These are phyloP conservation scores for Oldenlandia corymbosa DNA, from an alignment of 257 asterid species.

Conservation along the genomic window DNA sequence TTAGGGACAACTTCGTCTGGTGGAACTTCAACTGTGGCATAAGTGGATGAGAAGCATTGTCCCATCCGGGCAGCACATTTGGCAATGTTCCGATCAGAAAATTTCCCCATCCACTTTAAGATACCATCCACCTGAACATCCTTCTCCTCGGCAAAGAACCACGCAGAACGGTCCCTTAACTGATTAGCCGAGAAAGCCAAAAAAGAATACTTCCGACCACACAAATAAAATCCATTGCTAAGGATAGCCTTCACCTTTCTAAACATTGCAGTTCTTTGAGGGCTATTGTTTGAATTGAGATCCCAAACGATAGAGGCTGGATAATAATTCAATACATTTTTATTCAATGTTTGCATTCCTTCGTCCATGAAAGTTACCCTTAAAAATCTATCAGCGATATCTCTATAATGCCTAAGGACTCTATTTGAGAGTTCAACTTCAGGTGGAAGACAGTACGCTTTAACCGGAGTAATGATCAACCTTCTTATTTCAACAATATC, in stretches of 20 bases:
- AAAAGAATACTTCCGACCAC: constrained; percentile 70
- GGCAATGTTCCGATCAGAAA: constrained; percentile 54
- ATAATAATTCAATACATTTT: constrained; percentile 51
- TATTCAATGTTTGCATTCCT: constrained; percentile 66
- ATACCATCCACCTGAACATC: constrained; percentile 33
- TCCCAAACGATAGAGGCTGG: constrained; percentile 54
- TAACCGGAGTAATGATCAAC: constrained; percentile 65
- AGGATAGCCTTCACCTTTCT: constrained; percentile 56
- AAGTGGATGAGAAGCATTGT: constrained; percentile 91
- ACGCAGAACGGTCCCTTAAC: constrained; percentile 83
- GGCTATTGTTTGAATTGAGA: constrained; percentile 27
- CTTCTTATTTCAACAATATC: constrained; percentile 77
- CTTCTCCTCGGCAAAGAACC: constrained; percentile 82
- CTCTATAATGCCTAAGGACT: constrained; percentile 59
- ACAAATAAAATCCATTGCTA: constrained; percentile 52
- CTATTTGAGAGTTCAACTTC: constrained; percentile 77
- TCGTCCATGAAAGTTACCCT: constrained; percentile 94
- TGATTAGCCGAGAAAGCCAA: constrained; percentile 89
- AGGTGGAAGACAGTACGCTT: constrained; percentile 83
- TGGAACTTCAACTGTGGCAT: constrained; percentile 79
- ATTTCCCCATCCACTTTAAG: constrained; percentile 80
- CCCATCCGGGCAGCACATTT: constrained; percentile 97
- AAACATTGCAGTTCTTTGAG: constrained; percentile 64
- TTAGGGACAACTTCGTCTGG: constrained; percentile 26
- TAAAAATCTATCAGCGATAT: constrained; percentile 64